Conservation (phyloP, 208 protist species). For the Crithidia expoeki region DNA sequence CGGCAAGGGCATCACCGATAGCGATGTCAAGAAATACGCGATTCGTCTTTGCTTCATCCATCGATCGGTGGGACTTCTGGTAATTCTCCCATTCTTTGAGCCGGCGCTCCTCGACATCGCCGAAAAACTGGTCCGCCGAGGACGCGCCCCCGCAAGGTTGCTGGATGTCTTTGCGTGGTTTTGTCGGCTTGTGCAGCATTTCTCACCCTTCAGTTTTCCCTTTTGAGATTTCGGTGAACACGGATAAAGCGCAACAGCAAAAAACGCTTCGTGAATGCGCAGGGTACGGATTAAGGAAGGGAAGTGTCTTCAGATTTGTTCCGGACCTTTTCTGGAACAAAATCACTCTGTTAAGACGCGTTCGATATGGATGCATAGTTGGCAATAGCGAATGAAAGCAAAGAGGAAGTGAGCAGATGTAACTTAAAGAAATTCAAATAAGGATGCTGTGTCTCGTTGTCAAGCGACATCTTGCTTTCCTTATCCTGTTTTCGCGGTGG, state of each 20-base stretch:
- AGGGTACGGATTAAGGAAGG: not conserved
- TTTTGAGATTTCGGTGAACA: too few species aligned
- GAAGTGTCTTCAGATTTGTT: not conserved
- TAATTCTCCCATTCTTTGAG: constrained; percentile 92
- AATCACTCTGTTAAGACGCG: too few species aligned
- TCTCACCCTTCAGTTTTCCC: too few species aligned
- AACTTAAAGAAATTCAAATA: too few species aligned
- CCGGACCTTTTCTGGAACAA: not conserved
- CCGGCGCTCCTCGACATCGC: constrained; percentile 81
- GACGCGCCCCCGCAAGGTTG: constrained; percentile 13
- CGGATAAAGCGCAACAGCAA: not conserved
- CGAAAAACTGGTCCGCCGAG: constrained; percentile 43
- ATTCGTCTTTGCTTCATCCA: constrained; percentile 73
- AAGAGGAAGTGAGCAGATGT: too few species aligned
- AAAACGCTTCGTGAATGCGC: not conserved
- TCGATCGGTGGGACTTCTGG: constrained; percentile 72
- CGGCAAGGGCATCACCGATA: constrained; percentile 71
- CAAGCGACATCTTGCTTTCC: too few species aligned
- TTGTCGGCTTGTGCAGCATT: constrained; percentile 19
- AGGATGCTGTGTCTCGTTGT: too few species aligned
- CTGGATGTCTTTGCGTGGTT: constrained; percentile 22
- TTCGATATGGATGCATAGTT: too few species aligned
- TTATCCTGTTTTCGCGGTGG: too few species aligned
- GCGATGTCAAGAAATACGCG: constrained; percentile 85
- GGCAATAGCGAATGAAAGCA: too few species aligned